Base-by-base conservation (phyloP, 768 basidiomycete species). In the Collybiopsis confluens region DNA sequence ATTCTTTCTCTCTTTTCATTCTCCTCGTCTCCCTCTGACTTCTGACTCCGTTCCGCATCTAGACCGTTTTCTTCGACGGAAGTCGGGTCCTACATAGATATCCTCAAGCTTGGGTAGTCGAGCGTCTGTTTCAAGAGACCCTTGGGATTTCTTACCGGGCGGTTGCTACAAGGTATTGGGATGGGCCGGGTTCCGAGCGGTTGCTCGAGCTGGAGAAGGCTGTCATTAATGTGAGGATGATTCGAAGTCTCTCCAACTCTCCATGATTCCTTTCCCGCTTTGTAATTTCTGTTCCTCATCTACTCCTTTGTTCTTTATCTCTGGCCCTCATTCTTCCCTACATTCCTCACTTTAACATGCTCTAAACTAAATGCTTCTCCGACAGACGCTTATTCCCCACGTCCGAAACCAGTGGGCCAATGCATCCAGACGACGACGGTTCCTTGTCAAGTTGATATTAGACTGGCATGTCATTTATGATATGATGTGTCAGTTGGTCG, bases 391-490 rank as follows among this genome's bases (percentile, higher is more conserved):
- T 20, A 73, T 78, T 1, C 76, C 77, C 9, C 79, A 85, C 54
- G 69, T 85, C 50, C 78, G 77, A 63, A 81, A 80, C 0, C 70
- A 77, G 36, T 91, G 86, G 81, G 76, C 71, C 48, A 92, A 90
- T 60, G 84, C 83, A 7, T 74, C 86, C 1, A 74, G 90, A 43
- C 76, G 83, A 48, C 75, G 89, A 40, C 73, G 90, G 45, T 74
- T 79, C 61, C 74, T 88, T 26, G 77, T 83, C 71, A 86, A 85
- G 58, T 73, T 79, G 0, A 63, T 87, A 30, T 59, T 82, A 2
- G 80, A 84, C 30, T 87, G 88, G 86, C 88, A 90, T 53, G 59
- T 69, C 10, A 60, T 87, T 2, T 86, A 86, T 57, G 80, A 84
- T 45, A 57, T 69, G 0, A 64, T 81, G 20, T 44, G 46, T 24